Percentiles rank a stretch among this genome's conserved stretches.
Conservation (phyloP, 768 basidiomycete species). For the Leccinum pellstonianum region DNA sequence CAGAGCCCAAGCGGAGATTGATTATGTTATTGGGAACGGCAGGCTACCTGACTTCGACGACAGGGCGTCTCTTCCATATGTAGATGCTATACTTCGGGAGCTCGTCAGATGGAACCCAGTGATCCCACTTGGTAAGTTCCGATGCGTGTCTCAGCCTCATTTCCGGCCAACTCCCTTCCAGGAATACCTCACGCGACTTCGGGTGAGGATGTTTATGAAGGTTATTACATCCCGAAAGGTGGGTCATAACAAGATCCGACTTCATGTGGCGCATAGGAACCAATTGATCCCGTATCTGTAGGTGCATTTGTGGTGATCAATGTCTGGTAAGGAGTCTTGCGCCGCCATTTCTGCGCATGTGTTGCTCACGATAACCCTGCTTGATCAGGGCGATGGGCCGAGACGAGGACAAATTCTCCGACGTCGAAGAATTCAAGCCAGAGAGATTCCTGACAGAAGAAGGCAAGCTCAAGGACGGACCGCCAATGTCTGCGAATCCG, state of each 20-base stretch:
- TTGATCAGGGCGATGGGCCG: slow-evolving; percentile 23
- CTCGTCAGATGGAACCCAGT: slow-evolving; percentile 28
- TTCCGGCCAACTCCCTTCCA: neutral
- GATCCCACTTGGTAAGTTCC: slow-evolving; percentile 21
- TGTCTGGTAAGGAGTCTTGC: slow-evolving; percentile 28
- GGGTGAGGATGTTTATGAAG: slow-evolving; percentile 27
- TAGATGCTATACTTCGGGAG: slow-evolving; percentile 42
- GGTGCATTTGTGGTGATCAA: slow-evolving; percentile 35
- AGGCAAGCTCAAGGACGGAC: slow-evolving; percentile 12
- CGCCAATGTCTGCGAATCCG: slow-evolving; percentile 16
- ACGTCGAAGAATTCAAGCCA: slow-evolving; percentile 26
- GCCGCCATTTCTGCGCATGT: neutral
- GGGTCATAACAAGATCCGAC: neutral
- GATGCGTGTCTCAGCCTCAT: neutral
- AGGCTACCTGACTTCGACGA: slow-evolving; percentile 30
- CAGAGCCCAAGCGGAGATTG: slow-evolving; percentile 28
- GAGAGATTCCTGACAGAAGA: slow-evolving; percentile 23
- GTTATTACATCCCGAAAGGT: slow-evolving; percentile 44
- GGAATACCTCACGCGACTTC: slow-evolving; percentile 28
- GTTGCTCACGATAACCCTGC: neutral
- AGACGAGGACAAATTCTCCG: slow-evolving; percentile 17
- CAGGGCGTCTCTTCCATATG: slow-evolving; percentile 36
- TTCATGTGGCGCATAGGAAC: neutral
- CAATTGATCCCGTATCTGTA: slow-evolving; percentile 6
- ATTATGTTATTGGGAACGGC: slow-evolving; percentile 22